phyloP scores from a whole-genome alignment of 495 filamentous ascomycete genomes.

The Tuber magnatum region DNA sequence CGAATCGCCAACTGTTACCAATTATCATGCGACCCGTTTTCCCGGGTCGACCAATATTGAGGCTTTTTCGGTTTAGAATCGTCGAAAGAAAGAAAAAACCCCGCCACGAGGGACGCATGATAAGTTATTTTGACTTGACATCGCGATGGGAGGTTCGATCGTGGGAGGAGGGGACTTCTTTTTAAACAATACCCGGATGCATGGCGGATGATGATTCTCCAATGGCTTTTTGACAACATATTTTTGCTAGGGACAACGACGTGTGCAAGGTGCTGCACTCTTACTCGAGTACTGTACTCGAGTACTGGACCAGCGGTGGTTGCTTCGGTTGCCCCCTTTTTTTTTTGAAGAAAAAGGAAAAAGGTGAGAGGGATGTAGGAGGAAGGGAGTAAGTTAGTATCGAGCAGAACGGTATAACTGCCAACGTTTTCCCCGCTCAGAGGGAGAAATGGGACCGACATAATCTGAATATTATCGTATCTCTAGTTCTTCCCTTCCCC shows the following conservation, averaged over 20 bases:
- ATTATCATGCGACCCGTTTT: neutral
- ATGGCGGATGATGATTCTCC: constrained; percentile 6
- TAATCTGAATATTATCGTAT: neutral
- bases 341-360: constrained; percentile 3
- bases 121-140: neutral
- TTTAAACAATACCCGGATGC: neutral
- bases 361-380: neutral
- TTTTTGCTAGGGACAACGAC: constrained; percentile 10
- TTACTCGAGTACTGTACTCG: constrained; percentile 13
- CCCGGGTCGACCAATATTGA: neutral
- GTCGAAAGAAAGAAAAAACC: neutral
- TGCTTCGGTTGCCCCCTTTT: constrained; percentile 9
- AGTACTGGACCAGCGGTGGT: neutral
- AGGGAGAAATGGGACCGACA: neutral
- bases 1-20: neutral
- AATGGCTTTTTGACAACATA: constrained; percentile 34
- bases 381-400: constrained; percentile 1
- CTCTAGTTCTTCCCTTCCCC: constrained; percentile 2
- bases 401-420: constrained; percentile 14
- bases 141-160: neutral
- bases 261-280: constrained; percentile 11
- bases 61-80: neutral
- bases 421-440: neutral
- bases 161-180: neutral
- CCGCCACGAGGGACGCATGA: neutral